Conservation (phyloP, 1,284 basidiomycete genomes). For the Boletellus deceptivus region DNA sequence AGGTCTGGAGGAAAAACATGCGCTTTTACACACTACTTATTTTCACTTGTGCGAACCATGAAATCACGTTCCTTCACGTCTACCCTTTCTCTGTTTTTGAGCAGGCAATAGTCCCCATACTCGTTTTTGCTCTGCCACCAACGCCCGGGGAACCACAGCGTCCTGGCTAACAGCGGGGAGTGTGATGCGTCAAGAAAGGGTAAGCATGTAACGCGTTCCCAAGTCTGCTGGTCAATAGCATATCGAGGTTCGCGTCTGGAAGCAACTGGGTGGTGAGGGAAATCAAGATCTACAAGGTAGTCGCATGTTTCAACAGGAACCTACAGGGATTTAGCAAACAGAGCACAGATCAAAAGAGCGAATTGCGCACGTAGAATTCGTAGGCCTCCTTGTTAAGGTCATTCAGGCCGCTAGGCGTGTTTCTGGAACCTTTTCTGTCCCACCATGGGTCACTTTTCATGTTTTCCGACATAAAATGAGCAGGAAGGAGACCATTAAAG, state of each 20-base stretch:
- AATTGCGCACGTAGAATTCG: slow-evolving; percentile 73
- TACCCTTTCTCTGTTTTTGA: slow-evolving; percentile 51
- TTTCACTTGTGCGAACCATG: slow-evolving; percentile 6
- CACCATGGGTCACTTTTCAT: slow-evolving; percentile 47
- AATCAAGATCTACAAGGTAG: slow-evolving; percentile 86
- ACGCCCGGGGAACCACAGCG: slow-evolving; percentile 74
- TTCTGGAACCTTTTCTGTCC: slow-evolving; percentile 66
- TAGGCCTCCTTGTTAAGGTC: slow-evolving; percentile 82
- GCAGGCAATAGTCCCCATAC: slow-evolving; percentile 71
- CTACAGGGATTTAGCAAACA: slow-evolving; percentile 39
- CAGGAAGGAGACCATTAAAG: slow-evolving; percentile 87
- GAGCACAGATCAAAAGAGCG: slow-evolving; percentile 1
- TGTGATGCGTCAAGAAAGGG: slow-evolving; percentile 81
- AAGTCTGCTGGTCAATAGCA: slow-evolving; percentile 55
- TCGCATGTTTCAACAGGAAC: slow-evolving; percentile 72
- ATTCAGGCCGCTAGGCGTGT: slow-evolving; percentile 72
- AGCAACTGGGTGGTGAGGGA: slow-evolving; percentile 59
- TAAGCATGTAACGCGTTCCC: slow-evolving; percentile 75
- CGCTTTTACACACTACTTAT: slow-evolving; percentile 8
- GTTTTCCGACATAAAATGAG: slow-evolving; percentile 56
- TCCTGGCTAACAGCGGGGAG: slow-evolving; percentile 68
- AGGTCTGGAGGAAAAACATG: slow-evolving; percentile 6
- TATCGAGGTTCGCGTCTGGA: slow-evolving; percentile 78
- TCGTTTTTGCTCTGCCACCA: slow-evolving; percentile 63
- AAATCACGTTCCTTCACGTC: slow-evolving; percentile 39